phyloP scores from a whole-genome alignment of 805 yeast species.

The Torulaspora indica region DNA sequence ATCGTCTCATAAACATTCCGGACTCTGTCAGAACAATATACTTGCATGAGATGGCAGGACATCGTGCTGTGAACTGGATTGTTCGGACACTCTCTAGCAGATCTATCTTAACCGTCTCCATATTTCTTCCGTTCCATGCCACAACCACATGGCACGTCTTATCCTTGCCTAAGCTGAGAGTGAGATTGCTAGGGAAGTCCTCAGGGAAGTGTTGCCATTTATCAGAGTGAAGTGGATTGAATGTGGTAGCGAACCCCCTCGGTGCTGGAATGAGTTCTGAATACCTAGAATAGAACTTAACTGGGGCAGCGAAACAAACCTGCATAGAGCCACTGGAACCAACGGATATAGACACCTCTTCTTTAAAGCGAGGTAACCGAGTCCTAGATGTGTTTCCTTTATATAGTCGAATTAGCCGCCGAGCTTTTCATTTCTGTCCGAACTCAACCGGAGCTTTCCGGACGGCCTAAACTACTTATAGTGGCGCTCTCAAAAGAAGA shows the following conservation, averaged over 20 bases:
- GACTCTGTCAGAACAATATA: constrained; percentile 15
- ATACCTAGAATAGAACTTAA: constrained; percentile 24
- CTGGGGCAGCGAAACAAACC: constrained; percentile 2
- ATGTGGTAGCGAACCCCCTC: constrained; percentile 21
- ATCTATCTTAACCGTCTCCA: constrained; percentile 7
- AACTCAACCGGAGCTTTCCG: not conserved
- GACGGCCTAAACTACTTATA: not conserved
- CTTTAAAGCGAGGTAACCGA: no score
- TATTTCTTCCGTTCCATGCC: constrained; percentile 3
- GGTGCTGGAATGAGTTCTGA: constrained; percentile 20
- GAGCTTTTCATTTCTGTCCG: constrained; percentile 4
- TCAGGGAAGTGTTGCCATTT: constrained; percentile 25
- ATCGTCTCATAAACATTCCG: constrained; percentile 18
- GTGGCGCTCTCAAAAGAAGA: not conserved
- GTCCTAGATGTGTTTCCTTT: not conserved
- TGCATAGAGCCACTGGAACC: not conserved
- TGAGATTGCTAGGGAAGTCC: constrained; percentile 6
- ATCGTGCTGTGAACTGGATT: constrained; percentile 25
- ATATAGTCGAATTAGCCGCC: constrained; percentile 8
- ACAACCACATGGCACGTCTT: constrained; percentile 3
- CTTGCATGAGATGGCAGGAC: constrained; percentile 31
- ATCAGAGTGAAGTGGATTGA: constrained; percentile 10
- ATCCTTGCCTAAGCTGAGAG: constrained; percentile 2
- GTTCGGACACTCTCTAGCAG: constrained; percentile 3
- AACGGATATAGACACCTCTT: no score